Percentiles rank a stretch among this genome's conserved stretches.
Evolutionary conservation across 352 stramenopile genomes (phyloP).

Genomic region (Phytophthora chlamydospora): DNA sequence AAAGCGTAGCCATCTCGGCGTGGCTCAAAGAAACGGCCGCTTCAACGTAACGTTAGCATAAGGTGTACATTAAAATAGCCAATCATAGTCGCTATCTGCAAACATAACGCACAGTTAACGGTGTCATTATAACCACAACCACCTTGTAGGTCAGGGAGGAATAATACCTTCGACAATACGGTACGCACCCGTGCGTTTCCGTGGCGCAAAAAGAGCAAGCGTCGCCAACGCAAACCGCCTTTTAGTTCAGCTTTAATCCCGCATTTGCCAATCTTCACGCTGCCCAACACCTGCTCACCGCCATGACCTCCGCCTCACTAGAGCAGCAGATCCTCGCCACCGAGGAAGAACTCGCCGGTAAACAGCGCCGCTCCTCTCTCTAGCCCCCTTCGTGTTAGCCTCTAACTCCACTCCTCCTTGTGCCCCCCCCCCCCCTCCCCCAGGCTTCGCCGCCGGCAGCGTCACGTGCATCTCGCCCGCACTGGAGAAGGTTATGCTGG

Average conservation of each 20-base stretch:
- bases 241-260: slow-evolving; percentile 1
- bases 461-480: slow-evolving; percentile 52
- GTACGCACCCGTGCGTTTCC: too few species aligned
- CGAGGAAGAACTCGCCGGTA: slow-evolving; percentile 72
- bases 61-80: too few species aligned
- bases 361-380: not conserved
- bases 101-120: too few species aligned
- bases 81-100: too few species aligned
- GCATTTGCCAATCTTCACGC: slow-evolving; percentile 18
- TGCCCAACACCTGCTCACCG: not conserved
- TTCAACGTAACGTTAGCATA: slow-evolving; percentile 1
- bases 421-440: not conserved
- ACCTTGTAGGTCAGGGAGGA: not conserved
- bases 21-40: slow-evolving; percentile 13
- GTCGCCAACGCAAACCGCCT: slow-evolving; percentile 6
- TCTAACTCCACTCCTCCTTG: not conserved
- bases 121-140: too few species aligned
- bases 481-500: slow-evolving; percentile 65
- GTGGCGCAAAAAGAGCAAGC: not conserved
- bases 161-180: not conserved
- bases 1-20: slow-evolving; percentile 14
- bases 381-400: not conserved
- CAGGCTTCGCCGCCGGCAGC: slow-evolving; percentile 62
- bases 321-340: slow-evolving; percentile 72
- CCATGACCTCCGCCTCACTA: slow-evolving; percentile 22